Base-by-base conservation (phyloP, 2,329 filamentous ascomycete genomes). In the Lachnum nothofagi region DNA sequence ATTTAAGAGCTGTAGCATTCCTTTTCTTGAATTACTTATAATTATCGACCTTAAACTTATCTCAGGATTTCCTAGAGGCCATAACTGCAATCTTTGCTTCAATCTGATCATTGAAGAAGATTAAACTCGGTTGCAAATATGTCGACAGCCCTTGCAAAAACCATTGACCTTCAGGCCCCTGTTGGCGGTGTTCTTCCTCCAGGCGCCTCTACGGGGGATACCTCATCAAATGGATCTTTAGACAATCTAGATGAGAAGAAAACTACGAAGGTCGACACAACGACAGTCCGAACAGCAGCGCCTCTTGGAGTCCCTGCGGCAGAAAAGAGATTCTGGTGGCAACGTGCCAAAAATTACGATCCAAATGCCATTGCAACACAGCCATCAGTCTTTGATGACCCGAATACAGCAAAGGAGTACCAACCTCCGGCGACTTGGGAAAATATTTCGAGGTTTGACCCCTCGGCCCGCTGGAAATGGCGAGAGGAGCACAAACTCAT, bases 301-400 rank as follows among this genome's bases (percentile, higher is more conserved):
- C 48, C 54, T 17, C 46, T 59, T 33, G 58, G 56, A n/a, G 50
- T 51, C 20, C 51, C 56, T 5, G 37, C 33, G 1, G 41, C 49
- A 20, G 58, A 58, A 42, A 59, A 54, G 27, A 43, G 55, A 33
- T 60, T 60, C 24, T 59, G 52, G 51, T 60, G 48, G 20, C 58
- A 59, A 17, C 53, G 56, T 20, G 33, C 25, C 17, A 60, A 55
- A 31, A 52, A 23, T 17, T 56, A 59, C 41, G 55, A 61, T 34
- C 52, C 54, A 1, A 40, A 54, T 47, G 57, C 59, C 17, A 60
- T 61, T 38, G 59, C 59, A n/a, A 61, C 57, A 3, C 57, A 57
- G 23, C 51, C 51, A 10, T 60, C 57, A 9, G 37, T 39, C 2
- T 24, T 34, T 37, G 25, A 29, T 8, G 51, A 53, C 31, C 40